Evolutionary conservation across 352 stramenopile species (phyloP).

Genomic region (Phytophthora melonis): DNA sequence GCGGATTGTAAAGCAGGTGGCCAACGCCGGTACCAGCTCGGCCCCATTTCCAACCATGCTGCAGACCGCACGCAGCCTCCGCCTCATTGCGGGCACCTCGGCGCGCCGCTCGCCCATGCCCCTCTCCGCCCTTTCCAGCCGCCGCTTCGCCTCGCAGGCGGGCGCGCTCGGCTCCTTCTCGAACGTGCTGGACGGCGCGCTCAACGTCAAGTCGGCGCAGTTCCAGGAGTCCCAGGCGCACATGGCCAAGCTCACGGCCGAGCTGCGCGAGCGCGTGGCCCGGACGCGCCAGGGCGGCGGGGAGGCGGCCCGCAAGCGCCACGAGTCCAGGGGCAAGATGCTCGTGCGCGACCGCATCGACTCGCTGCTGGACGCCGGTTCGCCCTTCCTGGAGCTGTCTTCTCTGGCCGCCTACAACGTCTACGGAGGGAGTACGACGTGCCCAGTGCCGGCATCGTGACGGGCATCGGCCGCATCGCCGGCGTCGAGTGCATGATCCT

Average conservation of each 20-base stretch:
- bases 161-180: slow-evolving; percentile 46
- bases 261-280: slow-evolving; percentile 54
- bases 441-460: slow-evolving; percentile 90
- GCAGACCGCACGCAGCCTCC: slow-evolving; percentile 4
- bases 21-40: no score
- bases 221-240: slow-evolving; percentile 66
- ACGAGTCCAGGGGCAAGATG: slow-evolving; percentile 84
- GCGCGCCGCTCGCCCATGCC: neutral
- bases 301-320: slow-evolving; percentile 68
- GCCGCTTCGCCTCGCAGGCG: slow-evolving; percentile 51
- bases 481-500: slow-evolving; percentile 96
- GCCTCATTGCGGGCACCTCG: slow-evolving; percentile 6
- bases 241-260: slow-evolving; percentile 63
- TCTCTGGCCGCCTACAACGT: slow-evolving; percentile 89
- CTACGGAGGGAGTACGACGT: slow-evolving; percentile 78
- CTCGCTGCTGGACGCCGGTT: slow-evolving; percentile 93
- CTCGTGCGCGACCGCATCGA: slow-evolving; percentile 95
- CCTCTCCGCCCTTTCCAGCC: neutral
- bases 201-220: slow-evolving; percentile 69
- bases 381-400: slow-evolving; percentile 97
- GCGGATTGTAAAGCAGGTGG: no score
- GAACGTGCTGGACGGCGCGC: slow-evolving; percentile 70
- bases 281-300: slow-evolving; percentile 73
- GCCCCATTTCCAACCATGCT: slow-evolving; percentile 24
- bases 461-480: slow-evolving; percentile 88